These are phyloP conservation scores for Fusarium oligoseptatum DNA, from an alignment of 2,329 filamentous ascomycete genomes.

Conservation along the genomic window DNA sequence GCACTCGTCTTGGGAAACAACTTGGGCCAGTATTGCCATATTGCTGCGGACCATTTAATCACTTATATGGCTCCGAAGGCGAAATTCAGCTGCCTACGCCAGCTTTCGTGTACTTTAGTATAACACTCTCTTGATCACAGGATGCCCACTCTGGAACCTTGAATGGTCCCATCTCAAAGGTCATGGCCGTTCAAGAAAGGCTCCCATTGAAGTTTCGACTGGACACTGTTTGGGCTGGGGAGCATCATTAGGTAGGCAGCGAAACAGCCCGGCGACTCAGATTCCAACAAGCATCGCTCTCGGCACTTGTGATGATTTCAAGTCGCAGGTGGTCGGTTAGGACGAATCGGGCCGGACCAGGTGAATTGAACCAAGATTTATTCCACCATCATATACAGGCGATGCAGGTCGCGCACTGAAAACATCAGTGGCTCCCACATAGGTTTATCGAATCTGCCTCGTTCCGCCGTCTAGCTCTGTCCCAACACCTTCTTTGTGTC, in stretches of 20 bases:
- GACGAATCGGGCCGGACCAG: not conserved
- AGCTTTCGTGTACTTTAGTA: not conserved
- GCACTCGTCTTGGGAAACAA: not conserved
- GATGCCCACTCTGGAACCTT: not conserved
- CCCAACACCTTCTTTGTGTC: slow-evolving; percentile 75
- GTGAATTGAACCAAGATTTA: slow-evolving; percentile 36
- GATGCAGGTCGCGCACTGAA: slow-evolving; percentile 13
- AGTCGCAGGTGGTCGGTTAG: not conserved
- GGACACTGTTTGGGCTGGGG: not conserved
- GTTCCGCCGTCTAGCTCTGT: slow-evolving; percentile 41
- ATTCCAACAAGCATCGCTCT: not conserved
- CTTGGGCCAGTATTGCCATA: not conserved
- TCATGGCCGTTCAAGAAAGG: not conserved
- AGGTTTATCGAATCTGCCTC: slow-evolving; percentile 18
- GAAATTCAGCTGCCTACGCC: not conserved
- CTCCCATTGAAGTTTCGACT: not conserved
- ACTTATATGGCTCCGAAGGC: not conserved
- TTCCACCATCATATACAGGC: slow-evolving; percentile 41
- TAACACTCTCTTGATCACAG: not conserved
- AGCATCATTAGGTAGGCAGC: not conserved
- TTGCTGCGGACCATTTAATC: not conserved
- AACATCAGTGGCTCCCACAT: slow-evolving; percentile 16
- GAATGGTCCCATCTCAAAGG: not conserved
- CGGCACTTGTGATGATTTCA: not conserved
- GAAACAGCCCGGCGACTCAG: not conserved